Percentiles rank a stretch among this genome's conserved stretches.
phyloP scores from a whole-genome alignment of 2,329 filamentous ascomycete genomes.

The Didymosphaeria variabile region DNA sequence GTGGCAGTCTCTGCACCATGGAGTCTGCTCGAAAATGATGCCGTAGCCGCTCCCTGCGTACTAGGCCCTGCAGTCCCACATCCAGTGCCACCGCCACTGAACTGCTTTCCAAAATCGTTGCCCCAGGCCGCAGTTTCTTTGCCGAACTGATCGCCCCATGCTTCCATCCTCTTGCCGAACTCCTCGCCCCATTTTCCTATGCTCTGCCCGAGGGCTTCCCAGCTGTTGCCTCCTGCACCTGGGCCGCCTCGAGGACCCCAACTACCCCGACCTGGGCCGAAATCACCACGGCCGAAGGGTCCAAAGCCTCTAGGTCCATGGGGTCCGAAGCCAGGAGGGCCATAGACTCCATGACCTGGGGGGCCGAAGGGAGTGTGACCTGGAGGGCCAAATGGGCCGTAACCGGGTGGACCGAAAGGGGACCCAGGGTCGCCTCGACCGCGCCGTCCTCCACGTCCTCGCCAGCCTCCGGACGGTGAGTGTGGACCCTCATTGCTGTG shows the following conservation, averaged over 20 bases:
- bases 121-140: conserved; percentile 31
- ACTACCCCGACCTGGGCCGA: background rate
- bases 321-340: conserved; percentile 15
- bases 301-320: conserved; percentile 8
- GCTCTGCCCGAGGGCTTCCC: conserved; percentile 28
- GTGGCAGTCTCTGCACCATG: background rate
- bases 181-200: conserved; percentile 39
- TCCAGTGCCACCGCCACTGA: background rate
- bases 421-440: conserved; percentile 12
- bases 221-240: conserved; percentile 20
- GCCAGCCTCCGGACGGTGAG: conserved; percentile 10
- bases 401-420: conserved; percentile 10
- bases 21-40: background rate
- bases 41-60: background rate
- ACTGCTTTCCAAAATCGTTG: conserved; percentile 19
- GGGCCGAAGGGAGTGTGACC: conserved; percentile 21
- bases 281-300: background rate
- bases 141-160: conserved; percentile 42
- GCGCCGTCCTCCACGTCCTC: background rate
- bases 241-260: conserved; percentile 10
- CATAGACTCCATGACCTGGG: conserved; percentile 17
- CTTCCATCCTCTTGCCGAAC: conserved; percentile 38
- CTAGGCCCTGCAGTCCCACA: conserved; percentile 1
- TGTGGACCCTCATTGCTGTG: background rate
- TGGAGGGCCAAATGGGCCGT: conserved; percentile 19